phyloP scores from a whole-genome alignment of 2,329 filamentous ascomycete species.

The Blumeriella jaapii region DNA sequence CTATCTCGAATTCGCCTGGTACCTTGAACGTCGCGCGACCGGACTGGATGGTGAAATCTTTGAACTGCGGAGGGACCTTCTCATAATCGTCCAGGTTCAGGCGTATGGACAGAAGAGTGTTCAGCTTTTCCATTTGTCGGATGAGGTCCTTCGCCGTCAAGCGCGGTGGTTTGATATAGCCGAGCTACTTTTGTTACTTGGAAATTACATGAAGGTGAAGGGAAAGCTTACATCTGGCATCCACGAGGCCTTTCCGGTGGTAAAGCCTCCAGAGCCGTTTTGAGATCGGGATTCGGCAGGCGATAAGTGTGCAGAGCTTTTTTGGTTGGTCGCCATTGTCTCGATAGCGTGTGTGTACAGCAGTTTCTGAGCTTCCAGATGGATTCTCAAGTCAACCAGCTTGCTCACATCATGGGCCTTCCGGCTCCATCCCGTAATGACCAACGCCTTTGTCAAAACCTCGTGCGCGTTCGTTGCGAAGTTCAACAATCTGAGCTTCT shows the following conservation, averaged over 20 bases:
- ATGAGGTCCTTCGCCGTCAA: constrained; percentile 62
- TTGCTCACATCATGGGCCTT: constrained; percentile 69
- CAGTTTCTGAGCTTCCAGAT: constrained; percentile 53
- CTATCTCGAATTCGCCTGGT: constrained; percentile 77
- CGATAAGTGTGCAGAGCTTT: constrained; percentile 59
- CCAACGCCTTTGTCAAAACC: constrained; percentile 85
- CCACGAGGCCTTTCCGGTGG: constrained; percentile 64
- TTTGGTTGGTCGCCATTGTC: constrained; percentile 60
- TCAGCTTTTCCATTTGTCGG: constrained; percentile 66
- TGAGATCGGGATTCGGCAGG: constrained; percentile 80
- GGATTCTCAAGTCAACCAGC: constrained; percentile 75
- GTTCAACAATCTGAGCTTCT: constrained; percentile 64
- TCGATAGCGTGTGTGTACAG: constrained; percentile 49
- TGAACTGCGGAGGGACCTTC: constrained; percentile 61
- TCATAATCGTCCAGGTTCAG: constrained; percentile 79
- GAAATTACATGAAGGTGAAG: constrained; percentile 3
- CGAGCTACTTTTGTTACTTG: constrained; percentile 43
- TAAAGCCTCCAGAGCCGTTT: constrained; percentile 73
- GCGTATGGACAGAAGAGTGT: constrained; percentile 71
- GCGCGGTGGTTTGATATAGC: constrained; percentile 63
- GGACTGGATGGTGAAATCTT: constrained; percentile 64
- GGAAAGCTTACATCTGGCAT: constrained; percentile 58
- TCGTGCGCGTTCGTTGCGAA: constrained; percentile 72
- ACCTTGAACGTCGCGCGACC: constrained; percentile 88
- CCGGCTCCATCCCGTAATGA: constrained; percentile 83